Conservation (phyloP, 768 basidiomycete genomes). For the Multifurca ochricompacta region DNA sequence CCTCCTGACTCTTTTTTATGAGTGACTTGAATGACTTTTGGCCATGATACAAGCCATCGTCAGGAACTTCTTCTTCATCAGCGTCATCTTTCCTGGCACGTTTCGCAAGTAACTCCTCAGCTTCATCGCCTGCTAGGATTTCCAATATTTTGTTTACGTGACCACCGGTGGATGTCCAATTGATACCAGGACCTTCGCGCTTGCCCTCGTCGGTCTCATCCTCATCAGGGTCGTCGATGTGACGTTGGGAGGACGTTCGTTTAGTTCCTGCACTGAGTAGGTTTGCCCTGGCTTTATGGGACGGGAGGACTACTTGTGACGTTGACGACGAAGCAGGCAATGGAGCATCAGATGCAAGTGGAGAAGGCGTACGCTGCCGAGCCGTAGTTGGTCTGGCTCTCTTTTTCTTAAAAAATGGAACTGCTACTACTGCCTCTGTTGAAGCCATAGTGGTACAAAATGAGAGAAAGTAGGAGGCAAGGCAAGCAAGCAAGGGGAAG, state of each 20-base stretch:
- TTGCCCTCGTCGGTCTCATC: constrained; percentile 48
- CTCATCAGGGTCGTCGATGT: constrained; percentile 42
- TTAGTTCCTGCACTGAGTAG: constrained; percentile 76
- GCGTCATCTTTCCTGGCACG: constrained; percentile 48
- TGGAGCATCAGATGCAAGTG: constrained; percentile 54
- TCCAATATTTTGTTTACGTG: constrained; percentile 67
- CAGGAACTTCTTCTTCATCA: constrained; percentile 52
- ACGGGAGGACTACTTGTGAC: constrained; percentile 73
- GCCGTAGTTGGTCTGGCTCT: constrained; percentile 68
- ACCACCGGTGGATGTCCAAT: constrained; percentile 71
- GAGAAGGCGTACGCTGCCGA: constrained; percentile 69
- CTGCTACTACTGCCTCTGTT: constrained; percentile 34
- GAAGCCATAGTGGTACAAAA: constrained; percentile 30
- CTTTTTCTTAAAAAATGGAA: constrained; percentile 88
- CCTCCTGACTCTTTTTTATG: constrained; percentile 72
- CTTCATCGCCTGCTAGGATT: constrained; percentile 77
- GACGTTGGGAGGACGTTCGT: constrained; percentile 44
- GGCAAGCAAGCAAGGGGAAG: no score
- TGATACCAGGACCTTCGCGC: constrained; percentile 52
- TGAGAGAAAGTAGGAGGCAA: not conserved
- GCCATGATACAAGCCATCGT: constrained; percentile 85
- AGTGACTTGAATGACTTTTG: constrained; percentile 74
- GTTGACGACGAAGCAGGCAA: constrained; percentile 34
- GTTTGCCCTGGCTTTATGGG: constrained; percentile 56
- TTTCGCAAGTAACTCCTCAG: constrained; percentile 68